Conservation (phyloP, 495 filamentous ascomycete species). For the Eremomyces bilateralis region DNA sequence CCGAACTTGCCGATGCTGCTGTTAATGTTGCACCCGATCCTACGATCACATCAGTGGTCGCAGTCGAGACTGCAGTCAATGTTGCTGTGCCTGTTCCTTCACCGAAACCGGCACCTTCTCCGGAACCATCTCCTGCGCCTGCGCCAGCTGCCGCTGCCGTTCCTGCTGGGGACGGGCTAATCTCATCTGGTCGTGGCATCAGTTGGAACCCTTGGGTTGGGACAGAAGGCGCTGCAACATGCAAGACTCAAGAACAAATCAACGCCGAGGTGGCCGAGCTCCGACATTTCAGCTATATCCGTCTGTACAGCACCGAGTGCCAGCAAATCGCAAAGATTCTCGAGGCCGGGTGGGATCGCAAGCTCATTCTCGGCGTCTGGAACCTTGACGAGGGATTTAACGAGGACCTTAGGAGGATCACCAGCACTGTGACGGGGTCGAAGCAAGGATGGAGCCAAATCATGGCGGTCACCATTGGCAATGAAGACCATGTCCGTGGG, state of each 20-base stretch:
- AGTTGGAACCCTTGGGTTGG: not conserved
- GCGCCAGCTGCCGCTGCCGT: not conserved
- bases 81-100: too few species aligned
- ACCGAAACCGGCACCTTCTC: too few species aligned
- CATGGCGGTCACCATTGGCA: conserved; percentile 55
- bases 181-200: not conserved
- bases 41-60: too few species aligned
- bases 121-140: not conserved
- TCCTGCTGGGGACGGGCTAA: not conserved
- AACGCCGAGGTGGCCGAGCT: conserved; percentile 35
- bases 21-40: too few species aligned
- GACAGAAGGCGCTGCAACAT: conserved; percentile 28
- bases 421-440: conserved; percentile 28
- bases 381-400: conserved; percentile 33
- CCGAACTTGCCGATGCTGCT: too few species aligned
- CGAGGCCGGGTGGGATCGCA: conserved; percentile 34
- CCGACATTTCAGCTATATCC: conserved; percentile 33
- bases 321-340: conserved; percentile 40
- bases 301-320: conserved; percentile 69
- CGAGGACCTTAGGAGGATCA: conserved; percentile 25
- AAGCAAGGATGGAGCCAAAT: conserved; percentile 38
- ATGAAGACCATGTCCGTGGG: conserved; percentile 54
- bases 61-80: too few species aligned
- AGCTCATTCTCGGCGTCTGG: conserved; percentile 54
- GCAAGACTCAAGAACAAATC: conserved; percentile 43